Evolutionary conservation across 306 rosid genomes (phyloP).

Genomic region (Hippophae rhamnoides): DNA sequence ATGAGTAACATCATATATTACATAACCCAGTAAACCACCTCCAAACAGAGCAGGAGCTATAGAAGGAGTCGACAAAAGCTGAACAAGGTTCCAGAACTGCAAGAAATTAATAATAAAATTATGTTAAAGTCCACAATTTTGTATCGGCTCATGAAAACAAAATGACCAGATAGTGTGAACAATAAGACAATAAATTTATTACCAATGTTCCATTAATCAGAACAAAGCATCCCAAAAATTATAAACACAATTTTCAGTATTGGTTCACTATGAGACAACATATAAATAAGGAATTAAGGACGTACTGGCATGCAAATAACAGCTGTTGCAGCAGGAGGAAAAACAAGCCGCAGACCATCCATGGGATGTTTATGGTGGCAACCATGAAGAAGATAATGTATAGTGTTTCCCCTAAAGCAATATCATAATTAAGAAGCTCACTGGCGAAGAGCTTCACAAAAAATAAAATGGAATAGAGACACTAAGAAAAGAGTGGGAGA

Average conservation of each 20-base stretch:
- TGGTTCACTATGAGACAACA: not conserved
- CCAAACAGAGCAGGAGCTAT: conserved; percentile 76
- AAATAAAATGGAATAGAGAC: not conserved
- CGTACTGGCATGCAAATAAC: conserved; percentile 60
- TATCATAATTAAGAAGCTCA: conserved; percentile 6
- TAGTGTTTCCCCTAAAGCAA: conserved; percentile 69
- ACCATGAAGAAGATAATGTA: conserved; percentile 91
- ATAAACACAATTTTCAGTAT: not conserved
- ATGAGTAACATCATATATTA: conserved; percentile 87
- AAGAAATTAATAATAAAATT: conserved; percentile 21
- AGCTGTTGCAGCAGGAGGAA: conserved; percentile 91
- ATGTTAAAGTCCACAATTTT: conserved; percentile 8
- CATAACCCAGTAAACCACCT: conserved; percentile 89
- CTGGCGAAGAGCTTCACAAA: not conserved
- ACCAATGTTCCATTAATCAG: not conserved
- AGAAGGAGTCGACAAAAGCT: conserved; percentile 53
- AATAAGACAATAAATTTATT: not conserved
- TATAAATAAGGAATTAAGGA: conserved; percentile 11
- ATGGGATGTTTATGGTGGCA: conserved; percentile 98
- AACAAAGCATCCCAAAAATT: not conserved
- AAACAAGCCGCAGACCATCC: conserved; percentile 94
- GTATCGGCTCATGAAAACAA: not conserved
- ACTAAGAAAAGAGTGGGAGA: conserved; percentile 6
- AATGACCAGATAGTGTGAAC: not conserved
- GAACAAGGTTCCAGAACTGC: conserved; percentile 77